A percentile compares a stretch with the other conserved stretches of the same genome.
phyloP scores from a whole-genome alignment of 768 basidiomycete genomes.

The Saitozyma sp. region DNA sequence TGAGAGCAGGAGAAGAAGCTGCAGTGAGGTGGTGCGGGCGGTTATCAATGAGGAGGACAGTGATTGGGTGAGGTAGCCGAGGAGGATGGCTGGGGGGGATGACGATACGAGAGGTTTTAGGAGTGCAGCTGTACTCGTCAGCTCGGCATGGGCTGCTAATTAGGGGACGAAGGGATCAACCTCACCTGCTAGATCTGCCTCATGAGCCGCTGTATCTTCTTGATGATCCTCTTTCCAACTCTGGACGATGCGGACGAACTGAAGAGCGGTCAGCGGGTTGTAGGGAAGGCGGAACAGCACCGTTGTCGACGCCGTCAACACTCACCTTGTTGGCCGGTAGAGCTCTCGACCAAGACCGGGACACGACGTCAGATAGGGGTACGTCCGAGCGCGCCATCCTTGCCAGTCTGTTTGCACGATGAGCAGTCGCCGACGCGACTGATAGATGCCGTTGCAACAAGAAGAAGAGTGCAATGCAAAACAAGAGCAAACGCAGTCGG shows the following conservation, averaged over 20 bases:
- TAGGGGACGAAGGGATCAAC: not conserved
- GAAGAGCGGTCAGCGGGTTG: not conserved
- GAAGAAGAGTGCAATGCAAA: not conserved
- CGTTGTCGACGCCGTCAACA: too few relatives aligned
- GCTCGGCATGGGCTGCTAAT: not conserved
- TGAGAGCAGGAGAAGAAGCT: constrained; percentile 6
- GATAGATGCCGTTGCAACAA: not conserved
- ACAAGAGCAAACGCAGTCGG: too few relatives aligned
- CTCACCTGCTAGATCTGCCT: too few relatives aligned
- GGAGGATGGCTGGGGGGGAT: constrained; percentile 22
- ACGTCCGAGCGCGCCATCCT: constrained; percentile 19
- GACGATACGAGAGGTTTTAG: constrained; percentile 11
- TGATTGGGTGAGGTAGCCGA: constrained; percentile 25
- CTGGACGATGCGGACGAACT: constrained; percentile 21
- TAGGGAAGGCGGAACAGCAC: not conserved
- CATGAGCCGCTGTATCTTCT: not conserved
- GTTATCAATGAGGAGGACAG: constrained; percentile 9
- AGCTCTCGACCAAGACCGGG: constrained; percentile 22
- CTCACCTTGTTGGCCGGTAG: constrained; percentile 26
- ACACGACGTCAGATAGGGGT: constrained; percentile 12
- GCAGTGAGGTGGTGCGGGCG: constrained; percentile 14
- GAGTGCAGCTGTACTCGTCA: constrained; percentile 14
- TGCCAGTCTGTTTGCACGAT: too few relatives aligned
- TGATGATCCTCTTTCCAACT: constrained; percentile 6
- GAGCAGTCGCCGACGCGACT: not conserved